Conservation (phyloP, 106 monocot genomes). For the Agapanthus africanus region DNA sequence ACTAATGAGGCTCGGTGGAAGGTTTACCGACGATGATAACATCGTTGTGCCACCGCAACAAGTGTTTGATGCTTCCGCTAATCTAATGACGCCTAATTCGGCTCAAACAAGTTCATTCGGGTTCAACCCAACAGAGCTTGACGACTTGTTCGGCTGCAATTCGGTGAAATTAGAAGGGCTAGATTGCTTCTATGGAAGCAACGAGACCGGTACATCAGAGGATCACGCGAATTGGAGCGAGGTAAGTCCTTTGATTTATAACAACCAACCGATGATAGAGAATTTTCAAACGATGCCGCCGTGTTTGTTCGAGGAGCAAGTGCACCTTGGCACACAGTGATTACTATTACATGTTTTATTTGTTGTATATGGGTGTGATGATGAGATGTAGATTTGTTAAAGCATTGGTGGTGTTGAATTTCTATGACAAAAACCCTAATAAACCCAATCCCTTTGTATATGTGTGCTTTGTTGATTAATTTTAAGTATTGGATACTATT, state of each 20-base stretch:
- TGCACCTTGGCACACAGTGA: slow-evolving; percentile 3
- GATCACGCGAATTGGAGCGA: slow-evolving; percentile 13
- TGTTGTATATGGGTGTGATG: slow-evolving; percentile 3
- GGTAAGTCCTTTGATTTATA: slow-evolving; percentile 15
- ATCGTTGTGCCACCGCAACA: not conserved
- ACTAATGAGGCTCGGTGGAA: slow-evolving; percentile 23
- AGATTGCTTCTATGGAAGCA: slow-evolving; percentile 23
- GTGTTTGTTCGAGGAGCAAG: slow-evolving; percentile 9
- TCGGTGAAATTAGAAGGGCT: slow-evolving; percentile 24
- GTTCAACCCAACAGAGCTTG: slow-evolving; percentile 26
- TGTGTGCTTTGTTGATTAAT: not conserved
- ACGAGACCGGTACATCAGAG: not conserved
- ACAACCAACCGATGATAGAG: not conserved
- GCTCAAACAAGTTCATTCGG: not conserved
- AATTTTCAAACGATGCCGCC: not conserved
- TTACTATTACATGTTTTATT: not conserved
- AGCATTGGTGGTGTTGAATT: slow-evolving; percentile 4
- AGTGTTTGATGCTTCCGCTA: not conserved
- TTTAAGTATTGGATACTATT: slow-evolving; percentile 10
- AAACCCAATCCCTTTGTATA: not conserved
- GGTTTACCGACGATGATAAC: slow-evolving; percentile 8
- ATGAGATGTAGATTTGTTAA: slow-evolving; percentile 4
- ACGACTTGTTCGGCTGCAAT: slow-evolving; percentile 28
- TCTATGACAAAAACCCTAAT: slow-evolving; percentile 4
- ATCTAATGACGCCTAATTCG: not conserved